A percentile compares a stretch with the other conserved stretches of the same genome.
phyloP scores from a whole-genome alignment of 2,329 filamentous ascomycete species.

The Fusarium cicatricum region DNA sequence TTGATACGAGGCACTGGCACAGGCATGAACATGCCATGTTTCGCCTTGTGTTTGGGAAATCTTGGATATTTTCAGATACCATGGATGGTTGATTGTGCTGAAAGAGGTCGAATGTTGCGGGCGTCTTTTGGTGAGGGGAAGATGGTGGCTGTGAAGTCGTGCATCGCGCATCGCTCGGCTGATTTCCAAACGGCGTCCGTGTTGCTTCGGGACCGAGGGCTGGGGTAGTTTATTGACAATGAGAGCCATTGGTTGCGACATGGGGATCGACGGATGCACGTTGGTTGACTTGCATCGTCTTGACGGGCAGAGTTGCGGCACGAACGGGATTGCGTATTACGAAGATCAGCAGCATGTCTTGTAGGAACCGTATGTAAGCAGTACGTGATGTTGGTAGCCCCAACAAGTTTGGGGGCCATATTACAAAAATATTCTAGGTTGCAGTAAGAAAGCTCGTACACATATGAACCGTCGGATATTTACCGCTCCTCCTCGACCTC shows the following conservation, averaged over 20 bases:
- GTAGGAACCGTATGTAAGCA: neutral
- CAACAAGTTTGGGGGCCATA: neutral
- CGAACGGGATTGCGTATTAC: neutral
- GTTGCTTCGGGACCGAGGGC: slow-evolving; percentile 17
- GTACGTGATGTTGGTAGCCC: neutral
- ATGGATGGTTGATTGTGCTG: slow-evolving; percentile 3
- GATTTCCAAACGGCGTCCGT: neutral
- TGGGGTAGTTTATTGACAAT: slow-evolving; percentile 5
- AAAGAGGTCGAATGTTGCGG: slow-evolving; percentile 1
- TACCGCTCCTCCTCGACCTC: slow-evolving; percentile 13
- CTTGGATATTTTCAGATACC: too few species aligned
- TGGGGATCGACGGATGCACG: slow-evolving; percentile 15
- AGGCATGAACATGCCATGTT: slow-evolving; percentile 23
- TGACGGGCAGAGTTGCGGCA: neutral
- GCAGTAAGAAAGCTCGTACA: neutral
- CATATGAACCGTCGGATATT: neutral
- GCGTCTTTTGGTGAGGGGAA: neutral
- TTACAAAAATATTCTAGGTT: neutral
- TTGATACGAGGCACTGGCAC: slow-evolving; percentile 26
- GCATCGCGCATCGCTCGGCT: neutral
- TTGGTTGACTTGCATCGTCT: slow-evolving; percentile 14
- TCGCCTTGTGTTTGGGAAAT: slow-evolving; percentile 24
- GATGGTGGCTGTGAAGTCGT: neutral
- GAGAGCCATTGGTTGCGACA: slow-evolving; percentile 21
- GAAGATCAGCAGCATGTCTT: neutral